A percentile compares a stretch with the other conserved stretches of the same genome.
Conservation (phyloP, 495 filamentous ascomycete species). For the Thozetella sp. region DNA sequence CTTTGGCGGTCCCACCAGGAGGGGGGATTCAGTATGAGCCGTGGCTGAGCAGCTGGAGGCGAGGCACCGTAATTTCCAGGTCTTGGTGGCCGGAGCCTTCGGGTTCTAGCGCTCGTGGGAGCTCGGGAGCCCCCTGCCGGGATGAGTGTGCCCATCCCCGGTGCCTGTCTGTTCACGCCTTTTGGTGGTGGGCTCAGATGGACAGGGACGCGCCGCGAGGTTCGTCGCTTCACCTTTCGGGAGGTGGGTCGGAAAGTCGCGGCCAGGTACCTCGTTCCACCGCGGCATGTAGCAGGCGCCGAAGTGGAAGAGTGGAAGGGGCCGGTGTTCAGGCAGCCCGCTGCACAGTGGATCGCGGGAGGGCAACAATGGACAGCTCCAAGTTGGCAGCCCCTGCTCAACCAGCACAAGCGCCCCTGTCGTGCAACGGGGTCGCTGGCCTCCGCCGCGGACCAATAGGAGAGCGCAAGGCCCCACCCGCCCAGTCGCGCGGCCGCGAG, state of each 20-base stretch:
- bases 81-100: too few relatives aligned
- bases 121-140: too few relatives aligned
- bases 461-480: background rate
- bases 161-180: too few relatives aligned
- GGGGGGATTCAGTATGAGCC: background rate
- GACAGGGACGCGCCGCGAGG: background rate
- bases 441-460: constrained; percentile 1
- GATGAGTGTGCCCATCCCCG: too few relatives aligned
- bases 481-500: background rate
- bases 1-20: background rate
- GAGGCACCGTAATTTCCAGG: constrained; percentile 1
- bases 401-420: background rate
- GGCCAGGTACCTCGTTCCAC: background rate
- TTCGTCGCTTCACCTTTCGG: background rate
- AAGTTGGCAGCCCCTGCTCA: background rate
- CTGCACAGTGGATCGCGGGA: background rate
- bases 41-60: background rate
- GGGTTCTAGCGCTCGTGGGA: too few relatives aligned
- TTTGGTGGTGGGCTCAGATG: too few relatives aligned
- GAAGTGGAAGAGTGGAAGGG: too few relatives aligned
- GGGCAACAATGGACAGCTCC: background rate
- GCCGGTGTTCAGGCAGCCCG: background rate
- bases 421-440: background rate
- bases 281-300: background rate
- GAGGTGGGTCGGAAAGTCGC: background rate